Conservation (phyloP, 1,284 basidiomycete genomes). For the Moesziomyces aphidis region DNA sequence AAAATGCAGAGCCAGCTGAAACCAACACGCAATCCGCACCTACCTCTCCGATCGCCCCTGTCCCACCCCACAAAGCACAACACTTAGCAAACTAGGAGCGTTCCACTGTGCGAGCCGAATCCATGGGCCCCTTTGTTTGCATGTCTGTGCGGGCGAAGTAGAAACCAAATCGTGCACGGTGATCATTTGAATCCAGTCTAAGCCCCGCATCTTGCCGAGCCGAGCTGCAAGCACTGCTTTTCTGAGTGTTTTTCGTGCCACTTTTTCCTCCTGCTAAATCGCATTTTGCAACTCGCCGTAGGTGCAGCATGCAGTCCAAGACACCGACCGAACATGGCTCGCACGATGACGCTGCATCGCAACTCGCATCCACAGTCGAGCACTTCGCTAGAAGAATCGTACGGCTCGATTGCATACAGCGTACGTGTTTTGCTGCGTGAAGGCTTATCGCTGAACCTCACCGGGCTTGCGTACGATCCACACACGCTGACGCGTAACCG, state of each 20-base stretch:
- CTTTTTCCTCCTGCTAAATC: not conserved
- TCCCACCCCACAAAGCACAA: not conserved
- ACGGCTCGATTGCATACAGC: no score
- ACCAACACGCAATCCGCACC: constrained; percentile 8
- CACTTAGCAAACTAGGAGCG: not conserved
- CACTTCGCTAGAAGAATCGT: no score
- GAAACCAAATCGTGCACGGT: no score
- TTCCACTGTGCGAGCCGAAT: no score
- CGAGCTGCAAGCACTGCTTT: not conserved
- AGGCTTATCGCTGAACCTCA: constrained; percentile 46
- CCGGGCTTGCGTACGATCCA: constrained; percentile 48
- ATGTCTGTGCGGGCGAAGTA: no score
- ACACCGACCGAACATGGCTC: not conserved
- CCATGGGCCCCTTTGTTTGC: no score
- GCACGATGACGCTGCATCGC: no score
- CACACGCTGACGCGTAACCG: constrained; percentile 47
- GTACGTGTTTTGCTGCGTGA: no score
- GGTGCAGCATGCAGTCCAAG: not conserved
- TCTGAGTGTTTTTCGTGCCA: not conserved
- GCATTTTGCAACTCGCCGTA: not conserved
- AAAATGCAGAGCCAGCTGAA: not conserved
- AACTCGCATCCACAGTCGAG: no score
- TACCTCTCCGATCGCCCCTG: not conserved
- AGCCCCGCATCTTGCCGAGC: not conserved
- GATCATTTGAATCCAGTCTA: no score